Percentiles rank a stretch among this genome's conserved stretches.
Evolutionary conservation across 768 basidiomycete species (phyloP).

Genomic region (Myochromella boudieri): DNA sequence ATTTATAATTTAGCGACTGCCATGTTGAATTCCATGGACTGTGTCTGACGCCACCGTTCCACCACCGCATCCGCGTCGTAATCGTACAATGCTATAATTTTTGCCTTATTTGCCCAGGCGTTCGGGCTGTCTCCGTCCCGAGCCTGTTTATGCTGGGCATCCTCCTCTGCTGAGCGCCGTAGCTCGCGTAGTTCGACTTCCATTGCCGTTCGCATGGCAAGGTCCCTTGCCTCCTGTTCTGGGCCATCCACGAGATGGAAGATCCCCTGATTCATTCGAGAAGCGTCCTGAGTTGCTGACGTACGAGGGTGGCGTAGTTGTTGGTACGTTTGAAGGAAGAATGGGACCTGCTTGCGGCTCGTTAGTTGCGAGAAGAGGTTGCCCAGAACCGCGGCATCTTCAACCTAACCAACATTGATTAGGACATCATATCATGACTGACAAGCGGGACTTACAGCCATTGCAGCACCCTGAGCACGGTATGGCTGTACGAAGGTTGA

Average conservation of each 20-base stretch:
- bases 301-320: constrained; percentile 50
- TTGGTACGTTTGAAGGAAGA: constrained; percentile 53
- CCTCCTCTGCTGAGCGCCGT: not conserved
- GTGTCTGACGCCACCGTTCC: constrained; percentile 44
- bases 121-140: constrained; percentile 38
- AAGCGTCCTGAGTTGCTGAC: constrained; percentile 45
- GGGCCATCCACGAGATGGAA: constrained; percentile 63
- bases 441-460: constrained; percentile 46
- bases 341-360: constrained; percentile 33
- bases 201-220: constrained; percentile 51
- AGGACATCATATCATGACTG: no score
- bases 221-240: constrained; percentile 51
- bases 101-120: constrained; percentile 55
- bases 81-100: constrained; percentile 45
- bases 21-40: not conserved
- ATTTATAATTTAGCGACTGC: constrained; percentile 7
- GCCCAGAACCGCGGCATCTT: constrained; percentile 51
- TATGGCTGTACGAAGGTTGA: constrained; percentile 37
- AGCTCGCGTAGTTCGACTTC: constrained; percentile 30
- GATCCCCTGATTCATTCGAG: constrained; percentile 49
- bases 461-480: constrained; percentile 54
- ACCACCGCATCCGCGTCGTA: constrained; percentile 57
- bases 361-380: constrained; percentile 51
- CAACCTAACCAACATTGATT: constrained; percentile 33
- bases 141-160: no score